phyloP scores from a whole-genome alignment of 2,329 filamentous ascomycete species.

The Colletotrichum sojae region DNA sequence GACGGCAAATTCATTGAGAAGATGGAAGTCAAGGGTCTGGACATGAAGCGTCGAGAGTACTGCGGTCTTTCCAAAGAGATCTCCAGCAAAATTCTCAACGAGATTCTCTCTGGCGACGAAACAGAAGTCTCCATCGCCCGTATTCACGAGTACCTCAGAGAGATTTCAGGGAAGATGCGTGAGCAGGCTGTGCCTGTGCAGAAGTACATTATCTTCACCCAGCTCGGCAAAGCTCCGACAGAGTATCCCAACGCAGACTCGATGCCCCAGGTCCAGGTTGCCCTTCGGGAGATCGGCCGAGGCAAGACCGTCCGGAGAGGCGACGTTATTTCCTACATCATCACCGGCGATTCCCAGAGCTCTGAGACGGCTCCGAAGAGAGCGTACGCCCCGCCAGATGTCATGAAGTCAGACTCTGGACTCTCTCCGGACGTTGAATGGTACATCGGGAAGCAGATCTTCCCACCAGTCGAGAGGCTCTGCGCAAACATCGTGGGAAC shows the following conservation, averaged over 20 bases:
- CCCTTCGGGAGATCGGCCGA: slow-evolving; percentile 86
- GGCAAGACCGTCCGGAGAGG: slow-evolving; percentile 92
- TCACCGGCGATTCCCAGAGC: slow-evolving; percentile 79
- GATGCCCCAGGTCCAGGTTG: slow-evolving; percentile 98
- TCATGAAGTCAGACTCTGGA: slow-evolving; percentile 81
- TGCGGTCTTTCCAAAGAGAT: slow-evolving; percentile 96
- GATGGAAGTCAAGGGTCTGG: slow-evolving; percentile 97
- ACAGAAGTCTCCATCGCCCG: slow-evolving; percentile 88
- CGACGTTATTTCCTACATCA: slow-evolving; percentile 96
- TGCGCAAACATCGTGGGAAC: slow-evolving; percentile 97
- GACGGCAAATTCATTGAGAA: slow-evolving; percentile 94
- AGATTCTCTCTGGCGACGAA: slow-evolving; percentile 94
- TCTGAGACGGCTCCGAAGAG: slow-evolving; percentile 86
- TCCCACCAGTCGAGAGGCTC: slow-evolving; percentile 96
- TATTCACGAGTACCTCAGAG: slow-evolving; percentile 92
- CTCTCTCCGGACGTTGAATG: slow-evolving; percentile 95
- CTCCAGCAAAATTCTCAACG: slow-evolving; percentile 89
- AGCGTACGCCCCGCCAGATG: slow-evolving; percentile 88
- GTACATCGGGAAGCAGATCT: slow-evolving; percentile 98
- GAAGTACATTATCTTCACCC: slow-evolving; percentile 98
- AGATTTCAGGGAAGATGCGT: slow-evolving; percentile 89
- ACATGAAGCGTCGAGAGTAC: slow-evolving; percentile 98
- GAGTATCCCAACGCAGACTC: slow-evolving; percentile 95
- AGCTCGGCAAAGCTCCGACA: slow-evolving; percentile 92
- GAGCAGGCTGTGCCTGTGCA: slow-evolving; percentile 79